Percentiles rank a stretch among this genome's conserved stretches.
Conservation (phyloP, 495 filamentous ascomycete genomes). For the Daldinia decipiens region DNA sequence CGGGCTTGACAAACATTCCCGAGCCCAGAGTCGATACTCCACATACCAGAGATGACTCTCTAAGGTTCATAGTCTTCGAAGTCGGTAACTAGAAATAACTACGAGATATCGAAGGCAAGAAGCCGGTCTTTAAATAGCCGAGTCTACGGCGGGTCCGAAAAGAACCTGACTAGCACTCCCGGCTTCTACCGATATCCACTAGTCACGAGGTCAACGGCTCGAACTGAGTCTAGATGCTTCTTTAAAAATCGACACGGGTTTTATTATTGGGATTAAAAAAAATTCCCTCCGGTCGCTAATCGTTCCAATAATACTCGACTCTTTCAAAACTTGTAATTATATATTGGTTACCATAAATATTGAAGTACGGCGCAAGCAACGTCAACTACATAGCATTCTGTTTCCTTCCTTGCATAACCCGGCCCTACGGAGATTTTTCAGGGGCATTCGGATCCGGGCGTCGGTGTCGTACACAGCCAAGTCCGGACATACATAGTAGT, state of each 20-base stretch:
- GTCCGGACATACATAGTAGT: neutral
- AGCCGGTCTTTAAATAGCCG: neutral
- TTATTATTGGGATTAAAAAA: no score
- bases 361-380: neutral
- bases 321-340: neutral
- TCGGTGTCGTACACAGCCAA: neutral
- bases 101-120: neutral
- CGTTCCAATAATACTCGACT: neutral
- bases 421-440: neutral
- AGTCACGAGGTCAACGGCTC: neutral
- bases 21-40: conserved; percentile 14
- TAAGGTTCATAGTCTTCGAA: neutral
- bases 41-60: conserved; percentile 25
- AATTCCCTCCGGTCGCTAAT: no score
- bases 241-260: no score
- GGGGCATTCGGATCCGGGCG: neutral
- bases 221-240: neutral
- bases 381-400: neutral
- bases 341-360: neutral
- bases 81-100: neutral
- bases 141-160: conserved; percentile 4
- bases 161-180: neutral
- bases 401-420: neutral
- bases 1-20: conserved; percentile 28
- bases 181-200: neutral